Evolutionary conservation across 768 basidiomycete genomes (phyloP), one percentile per base, ranked within the genome.

Genomic region (Pleurotus tuber-regium): DNA sequence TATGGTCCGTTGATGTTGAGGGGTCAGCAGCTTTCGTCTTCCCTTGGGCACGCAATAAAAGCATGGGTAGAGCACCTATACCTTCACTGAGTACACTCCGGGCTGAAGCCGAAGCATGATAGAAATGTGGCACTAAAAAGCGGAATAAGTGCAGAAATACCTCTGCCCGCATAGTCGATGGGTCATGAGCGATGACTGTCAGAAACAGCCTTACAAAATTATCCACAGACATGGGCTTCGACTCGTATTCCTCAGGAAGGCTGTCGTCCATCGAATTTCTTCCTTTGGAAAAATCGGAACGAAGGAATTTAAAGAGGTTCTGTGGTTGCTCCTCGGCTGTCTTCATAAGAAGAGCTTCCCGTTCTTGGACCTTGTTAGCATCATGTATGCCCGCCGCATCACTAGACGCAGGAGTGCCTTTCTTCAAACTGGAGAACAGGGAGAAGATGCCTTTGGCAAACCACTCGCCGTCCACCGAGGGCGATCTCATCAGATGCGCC

Each of bases 151-250:
- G 73, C 35, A 92, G 67, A 66, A 90, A 90, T 49, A 84, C 75
- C 55, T 89, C 80, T 2, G 88, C 84, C 18, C 88, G 82, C 19
- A 78, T 65, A 41, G 83, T 83, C 4, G 77, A 72, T 12, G 84
- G 75, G 62, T 89, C 84, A 56, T 89, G 84, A 4, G 87, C 88
- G 49, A 92, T 87, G 53, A 92, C 84, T 1, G 89, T 91, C 25
- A 90, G 73, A 61, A 89, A 82, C 6, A 92, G 72, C 12, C 83
- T 79, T 24, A 88, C 79, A 21, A 89, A 72, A 59, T 90, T 74
- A 54, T 86, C 84, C 59, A 86, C 70, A 16, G 71, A 71, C 11
- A 92, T 73, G 2, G 73, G 68, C 53, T 72, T 73, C 16, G 75
- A 70, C 61, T 84, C 83, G 54, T 83, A 83, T 63, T 84, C 76